phyloP scores from a whole-genome alignment of 78 protist species.

The Dictyostelium capitatum region DNA sequence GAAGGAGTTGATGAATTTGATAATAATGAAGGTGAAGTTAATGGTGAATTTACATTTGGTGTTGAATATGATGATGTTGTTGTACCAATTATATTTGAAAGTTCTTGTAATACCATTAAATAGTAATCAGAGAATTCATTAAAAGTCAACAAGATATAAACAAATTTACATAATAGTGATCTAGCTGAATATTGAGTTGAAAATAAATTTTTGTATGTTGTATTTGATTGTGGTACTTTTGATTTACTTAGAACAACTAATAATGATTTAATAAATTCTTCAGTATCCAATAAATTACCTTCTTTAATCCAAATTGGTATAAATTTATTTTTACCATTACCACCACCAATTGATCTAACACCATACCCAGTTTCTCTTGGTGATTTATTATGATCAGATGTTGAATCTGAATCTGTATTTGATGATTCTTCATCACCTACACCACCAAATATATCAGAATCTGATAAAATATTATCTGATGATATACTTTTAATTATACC shows the following conservation, averaged over 20 bases:
- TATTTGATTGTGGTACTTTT: slow-evolving; percentile 46
- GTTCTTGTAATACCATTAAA: slow-evolving; percentile 27
- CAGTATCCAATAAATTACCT: slow-evolving; percentile 45
- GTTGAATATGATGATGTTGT: background rate
- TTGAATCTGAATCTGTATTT: slow-evolving; percentile 45
- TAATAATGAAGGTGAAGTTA: background rate
- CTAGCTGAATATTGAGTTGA: slow-evolving; percentile 68
- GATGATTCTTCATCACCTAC: slow-evolving; percentile 47
- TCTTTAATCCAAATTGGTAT: slow-evolving; percentile 73
- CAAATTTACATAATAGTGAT: slow-evolving; percentile 54
- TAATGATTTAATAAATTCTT: background rate
- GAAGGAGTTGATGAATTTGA: slow-evolving; percentile 5
- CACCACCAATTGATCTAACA: background rate
- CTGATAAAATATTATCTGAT: slow-evolving; percentile 3
- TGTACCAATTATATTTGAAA: slow-evolving; percentile 7
- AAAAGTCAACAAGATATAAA: slow-evolving; percentile 8
- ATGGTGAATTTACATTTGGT: background rate
- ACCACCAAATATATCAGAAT: background rate
- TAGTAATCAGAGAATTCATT: slow-evolving; percentile 15
- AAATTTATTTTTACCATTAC: background rate
- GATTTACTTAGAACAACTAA: slow-evolving; percentile 20
- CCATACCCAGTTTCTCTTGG: background rate
- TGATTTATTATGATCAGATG: background rate
- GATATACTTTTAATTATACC: background rate
- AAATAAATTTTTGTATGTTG: slow-evolving; percentile 34